Conservation (phyloP, 169 alveolate species). For the Plasmodium adleri region DNA sequence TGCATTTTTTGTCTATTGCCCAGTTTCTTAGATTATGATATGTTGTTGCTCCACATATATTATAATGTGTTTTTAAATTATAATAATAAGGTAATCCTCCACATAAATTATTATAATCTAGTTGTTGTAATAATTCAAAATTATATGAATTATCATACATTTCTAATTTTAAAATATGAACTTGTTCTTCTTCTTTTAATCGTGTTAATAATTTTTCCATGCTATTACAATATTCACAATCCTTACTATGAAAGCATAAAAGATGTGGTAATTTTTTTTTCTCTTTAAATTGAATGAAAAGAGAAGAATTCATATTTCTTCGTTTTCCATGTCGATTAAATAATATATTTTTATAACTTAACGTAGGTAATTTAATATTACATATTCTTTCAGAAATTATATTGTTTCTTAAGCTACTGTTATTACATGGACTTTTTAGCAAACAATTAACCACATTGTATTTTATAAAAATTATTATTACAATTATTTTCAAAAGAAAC, state of each 20-base stretch:
- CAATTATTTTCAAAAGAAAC: no score
- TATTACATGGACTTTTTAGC: neutral
- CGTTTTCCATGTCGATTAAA: neutral
- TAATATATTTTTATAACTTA: conserved; percentile 16
- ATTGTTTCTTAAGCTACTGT: neutral
- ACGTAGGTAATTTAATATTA: neutral
- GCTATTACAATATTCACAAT: conserved; percentile 84
- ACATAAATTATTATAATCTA: conserved; percentile 81
- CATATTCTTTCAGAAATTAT: neutral
- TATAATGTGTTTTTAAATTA: conserved; percentile 81
- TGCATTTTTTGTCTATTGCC: conserved; percentile 82
- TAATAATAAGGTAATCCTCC: conserved; percentile 91
- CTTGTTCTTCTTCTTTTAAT: conserved; percentile 53
- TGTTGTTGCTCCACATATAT: conserved; percentile 89
- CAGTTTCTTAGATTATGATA: conserved; percentile 82
- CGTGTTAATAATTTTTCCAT: conserved; percentile 28
- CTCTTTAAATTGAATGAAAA: conserved; percentile 50
- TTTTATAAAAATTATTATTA: neutral
- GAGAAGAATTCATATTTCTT: neutral
- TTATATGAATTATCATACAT: conserved; percentile 37
- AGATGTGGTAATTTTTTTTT: conserved; percentile 81
- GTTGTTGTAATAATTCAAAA: conserved; percentile 81
- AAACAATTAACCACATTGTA: neutral
- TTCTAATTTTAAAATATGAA: conserved; percentile 45
- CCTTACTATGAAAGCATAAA: conserved; percentile 82